Evolutionary conservation across 1,139 yeast species (phyloP), one percentile per base, ranked within the genome.

Genomic region (Scheffersomyces cryptocercus): DNA sequence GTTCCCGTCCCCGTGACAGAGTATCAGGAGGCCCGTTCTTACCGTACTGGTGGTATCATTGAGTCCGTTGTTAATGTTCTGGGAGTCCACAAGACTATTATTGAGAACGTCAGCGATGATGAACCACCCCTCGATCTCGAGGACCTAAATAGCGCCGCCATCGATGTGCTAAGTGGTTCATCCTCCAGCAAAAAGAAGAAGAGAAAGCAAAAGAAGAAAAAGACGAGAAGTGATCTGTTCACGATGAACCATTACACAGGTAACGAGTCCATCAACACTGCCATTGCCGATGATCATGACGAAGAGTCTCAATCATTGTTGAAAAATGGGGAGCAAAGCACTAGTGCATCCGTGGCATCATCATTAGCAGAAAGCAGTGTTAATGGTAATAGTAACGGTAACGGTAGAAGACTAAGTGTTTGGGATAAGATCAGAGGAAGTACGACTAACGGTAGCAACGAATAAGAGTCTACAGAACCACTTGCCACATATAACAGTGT

Each of bases 81-180:
- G 55, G 97, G 97, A 42, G 88, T 88, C 13, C 85, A 82, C 55
- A 90, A 90, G 69, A 88, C 95, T 5, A 87, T 90, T 50, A 89
- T 90, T 59, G 91, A 85, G 56, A 82, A 79, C 52, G 74, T 71
- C 10, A 67, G 71, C 49, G 79, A 73, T 42, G 68, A 62, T 26
- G 77, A 73, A 33, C 61, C 53, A 37, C 40, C 29, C 10, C 29
- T 29, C 30, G 50, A 44, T 7, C 16, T 40, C 30, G 46, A 43
- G 32, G 20, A 28, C 15, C n/a, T 37, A 14, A 41, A 46, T 8
- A 42, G 31, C 10, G 28, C 28, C 29, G 37, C 36, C 30, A 11
- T 35, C 39, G 13, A 28, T 26, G 41, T 30, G 26, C 11, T 13
- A 37, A 37, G 30, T 41, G 38, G 41, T 4, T 26, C 35, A 12